Conservation (phyloP, 495 filamentous ascomycete species). For the Letharia lupina region DNA sequence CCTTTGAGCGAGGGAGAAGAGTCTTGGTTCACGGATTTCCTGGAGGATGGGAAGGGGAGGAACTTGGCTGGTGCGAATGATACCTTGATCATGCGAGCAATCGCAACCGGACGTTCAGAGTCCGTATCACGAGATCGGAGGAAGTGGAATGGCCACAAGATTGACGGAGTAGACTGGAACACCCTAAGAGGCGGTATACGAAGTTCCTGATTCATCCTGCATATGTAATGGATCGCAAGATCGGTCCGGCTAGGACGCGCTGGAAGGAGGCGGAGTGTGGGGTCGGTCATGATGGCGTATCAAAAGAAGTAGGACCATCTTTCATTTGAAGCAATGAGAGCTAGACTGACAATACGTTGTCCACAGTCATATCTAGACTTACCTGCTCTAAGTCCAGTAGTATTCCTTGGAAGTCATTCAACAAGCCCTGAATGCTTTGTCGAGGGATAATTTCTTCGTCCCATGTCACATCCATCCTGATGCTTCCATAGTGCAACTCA, state of each 20-base stretch:
- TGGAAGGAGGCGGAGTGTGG: neutral
- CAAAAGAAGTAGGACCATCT: neutral
- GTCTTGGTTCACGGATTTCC: constrained; percentile 57
- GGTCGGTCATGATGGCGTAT: neutral
- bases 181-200: constrained; percentile 17
- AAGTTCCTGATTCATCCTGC: neutral
- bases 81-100: constrained; percentile 58
- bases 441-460: neutral
- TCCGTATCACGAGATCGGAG: constrained; percentile 1
- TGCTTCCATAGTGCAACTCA: neutral
- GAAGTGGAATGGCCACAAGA: constrained; percentile 37
- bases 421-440: neutral
- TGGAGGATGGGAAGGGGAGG: constrained; percentile 53
- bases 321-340: neutral
- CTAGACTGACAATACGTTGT: neutral
- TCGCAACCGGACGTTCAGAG: constrained; percentile 41
- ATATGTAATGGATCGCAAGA: neutral
- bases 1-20: constrained; percentile 63
- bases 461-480: neutral
- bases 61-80: constrained; percentile 55
- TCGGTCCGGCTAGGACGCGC: neutral
- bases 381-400: neutral
- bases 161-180: constrained; percentile 48
- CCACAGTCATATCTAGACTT: neutral
- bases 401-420: neutral